Evolutionary conservation across 352 stramenopile genomes (phyloP), one percentile per base, ranked within the genome.

Genomic region (Phytophthora pluvialis): DNA sequence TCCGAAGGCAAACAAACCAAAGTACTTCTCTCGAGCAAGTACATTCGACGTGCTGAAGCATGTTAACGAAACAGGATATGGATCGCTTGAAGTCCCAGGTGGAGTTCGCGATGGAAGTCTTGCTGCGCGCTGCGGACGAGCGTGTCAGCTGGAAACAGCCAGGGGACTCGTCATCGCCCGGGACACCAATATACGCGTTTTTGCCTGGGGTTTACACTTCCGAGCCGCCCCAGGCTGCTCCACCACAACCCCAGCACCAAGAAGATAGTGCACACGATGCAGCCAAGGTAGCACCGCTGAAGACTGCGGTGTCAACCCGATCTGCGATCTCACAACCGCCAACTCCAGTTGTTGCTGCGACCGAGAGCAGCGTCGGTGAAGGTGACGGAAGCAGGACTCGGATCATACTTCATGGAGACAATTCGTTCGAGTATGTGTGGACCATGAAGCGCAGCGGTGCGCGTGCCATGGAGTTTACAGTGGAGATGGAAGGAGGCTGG

Each of bases 371-470:
- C 21, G 1, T 26, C 11, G 25, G 28, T 11, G 66, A 83, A 21
- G 69, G 68, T 13, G 75, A 74, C 38, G 77, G 76, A 5, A 75
- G 67, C 26, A 73, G 77, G 18, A 60, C 70, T 15, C 75, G 62
- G 1, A 43, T 95, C 1, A 33, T 90, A 11, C 73, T 95, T 6
- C 83, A 95, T 58, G 85, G 84, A 3, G 85, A 95, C 66, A 94
- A 92, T 60, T 81, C 81, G 5, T 95, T 95, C 45, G 83, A 94
- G 47, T 95, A 95, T 56, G 12, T 68, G 26, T 94, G 84, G 85
- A 86, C 60, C 15, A 73, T 93, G 75, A 78, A 73, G 25, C 78
- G 83, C 10, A 77, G 57, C 18, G 75, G 67, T 7, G 58, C 67
- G 9, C 77, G 84, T 1, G 74, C 82, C 11, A 93, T 91, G 81